Base-by-base conservation (phyloP, 129 eudicot genomes). In the Saussurea involucrata region DNA sequence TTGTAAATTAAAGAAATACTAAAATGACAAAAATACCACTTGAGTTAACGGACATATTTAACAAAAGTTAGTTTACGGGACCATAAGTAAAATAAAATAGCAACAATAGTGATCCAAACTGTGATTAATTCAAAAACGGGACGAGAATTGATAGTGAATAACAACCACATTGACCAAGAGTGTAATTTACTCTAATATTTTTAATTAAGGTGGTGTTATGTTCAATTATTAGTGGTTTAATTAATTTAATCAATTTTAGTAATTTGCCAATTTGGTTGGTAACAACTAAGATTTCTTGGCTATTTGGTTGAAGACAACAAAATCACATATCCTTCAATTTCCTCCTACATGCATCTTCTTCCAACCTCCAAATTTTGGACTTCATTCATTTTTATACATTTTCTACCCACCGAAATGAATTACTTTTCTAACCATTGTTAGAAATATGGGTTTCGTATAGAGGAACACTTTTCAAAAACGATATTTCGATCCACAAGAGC, bases 221-320 rank as follows among this genome's bases (percentile, higher is more conserved):
- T 67, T 80, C 74, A 80, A 73, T 80, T 55, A 80, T 74, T 55
- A 66, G 65, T 53, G 53, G 75, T 28, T 74, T 80, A 73, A 74
- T 57, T 44, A 72, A 24, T 40, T 72, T 73, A 72, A 53, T 80
- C n/a, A n/a, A n/a, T n/a, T n/a, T n/a, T n/a, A n/a, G n/a, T 74
- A 73, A 57, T 63, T 73, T 80, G 84, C 75, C 53, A 67, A 69
- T 80, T 80, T 80, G 84, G 80, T 80, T 74, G 80, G 80, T 74
- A 74, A 67, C 80, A 80, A 80, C 75, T 74, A 42, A 80, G 84
- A 74, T 66, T 53, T 80, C 80, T 74, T 74, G 84, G 84, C 65
- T 37, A 60, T 76, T 80, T 80, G 80, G 80, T 80, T 80, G 65
- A 57, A 27, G 84, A 80, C 84, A 73, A 80, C 75, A 74, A 80